Conservation (phyloP, 306 rosid species). For the Styphnolobium japonicum region DNA sequence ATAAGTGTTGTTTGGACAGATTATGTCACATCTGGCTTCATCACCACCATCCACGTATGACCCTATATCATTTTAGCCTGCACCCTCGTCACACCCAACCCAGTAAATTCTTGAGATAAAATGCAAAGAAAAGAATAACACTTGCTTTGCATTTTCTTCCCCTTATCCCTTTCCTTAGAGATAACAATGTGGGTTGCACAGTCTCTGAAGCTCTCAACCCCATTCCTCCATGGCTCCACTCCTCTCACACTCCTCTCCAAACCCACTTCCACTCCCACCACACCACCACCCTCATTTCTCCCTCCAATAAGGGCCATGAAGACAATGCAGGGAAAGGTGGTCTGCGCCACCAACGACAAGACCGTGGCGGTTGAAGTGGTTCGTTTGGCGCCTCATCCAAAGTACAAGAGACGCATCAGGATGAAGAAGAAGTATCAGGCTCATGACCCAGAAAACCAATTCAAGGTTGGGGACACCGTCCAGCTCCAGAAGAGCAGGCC, state of each 20-base stretch:
- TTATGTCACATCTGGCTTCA: no score
- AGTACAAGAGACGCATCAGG: slow-evolving; percentile 86
- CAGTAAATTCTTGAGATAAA: no score
- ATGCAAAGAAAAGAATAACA: no score
- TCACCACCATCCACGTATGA: not conserved
- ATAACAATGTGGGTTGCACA: slow-evolving; percentile 58
- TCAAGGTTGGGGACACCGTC: slow-evolving; percentile 80
- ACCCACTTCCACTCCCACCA: slow-evolving; percentile 38
- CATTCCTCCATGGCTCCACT: slow-evolving; percentile 56
- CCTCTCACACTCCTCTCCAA: slow-evolving; percentile 53
- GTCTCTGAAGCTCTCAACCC: slow-evolving; percentile 59
- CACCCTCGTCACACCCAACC: not conserved
- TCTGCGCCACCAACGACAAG: slow-evolving; percentile 70
- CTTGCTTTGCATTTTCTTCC: no score
- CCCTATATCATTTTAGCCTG: not conserved
- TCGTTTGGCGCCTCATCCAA: slow-evolving; percentile 79
- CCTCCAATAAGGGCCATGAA: slow-evolving; percentile 67
- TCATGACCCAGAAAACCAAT: slow-evolving; percentile 82
- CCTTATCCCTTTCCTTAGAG: not conserved
- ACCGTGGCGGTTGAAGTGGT: slow-evolving; percentile 88
- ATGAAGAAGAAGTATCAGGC: slow-evolving; percentile 97
- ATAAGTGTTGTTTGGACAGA: no score
- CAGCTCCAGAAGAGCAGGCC: slow-evolving; percentile 75
- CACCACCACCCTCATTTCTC: slow-evolving; percentile 35
- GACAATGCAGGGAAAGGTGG: slow-evolving; percentile 74